Evolutionary conservation across 2,329 filamentous ascomycete species (phyloP), one percentile per base, ranked within the genome.

Genomic region (Calycina marina): DNA sequence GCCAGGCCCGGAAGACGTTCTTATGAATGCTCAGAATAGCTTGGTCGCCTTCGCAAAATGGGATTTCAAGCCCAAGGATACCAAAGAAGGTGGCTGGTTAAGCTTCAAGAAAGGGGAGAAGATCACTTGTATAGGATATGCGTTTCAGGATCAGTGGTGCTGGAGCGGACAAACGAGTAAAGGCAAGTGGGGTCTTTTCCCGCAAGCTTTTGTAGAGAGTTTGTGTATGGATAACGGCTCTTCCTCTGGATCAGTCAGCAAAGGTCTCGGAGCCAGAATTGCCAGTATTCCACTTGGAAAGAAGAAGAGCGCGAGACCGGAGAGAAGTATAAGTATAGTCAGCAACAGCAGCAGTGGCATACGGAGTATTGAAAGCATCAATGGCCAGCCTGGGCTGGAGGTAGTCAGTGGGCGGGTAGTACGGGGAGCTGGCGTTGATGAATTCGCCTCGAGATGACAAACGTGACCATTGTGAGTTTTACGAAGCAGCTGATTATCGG

Each of bases 121-220:
- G 12, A 49, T 53, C 4, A 37, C 26, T 3, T 40, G 35, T 16
- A 41, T 53, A n/a, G 46, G 45, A 0, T 53, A 44, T 29, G 36
- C 38, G 13, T 50, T 35, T 24, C 32, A 36, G 26, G 49, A 53
- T 29, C 45, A 50, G 16, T 53, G 50, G 50, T 52, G 48, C 29
- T 53, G 44, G 43, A 45, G 43, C 4, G 50, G 50, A 6, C 40
- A 46, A 24, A 47, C 37, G 3, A 35, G 32, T 2, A 50, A 49
- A 28, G 47, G 50, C 2, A 48, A 50, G 38, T 53, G 42, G 43
- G 50, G 50, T 3, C 16, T 52, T 2, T 53, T 53, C 25, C 50
- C 49, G 1, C 30, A 32, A 2, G 17, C 38, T 5, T 53, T 52
- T 30, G 45, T 52, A 2, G 43, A 49, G 15, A 35, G 39, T 12